Conservation (phyloP, 129 eudicot genomes). For the Sambucus nigra region DNA sequence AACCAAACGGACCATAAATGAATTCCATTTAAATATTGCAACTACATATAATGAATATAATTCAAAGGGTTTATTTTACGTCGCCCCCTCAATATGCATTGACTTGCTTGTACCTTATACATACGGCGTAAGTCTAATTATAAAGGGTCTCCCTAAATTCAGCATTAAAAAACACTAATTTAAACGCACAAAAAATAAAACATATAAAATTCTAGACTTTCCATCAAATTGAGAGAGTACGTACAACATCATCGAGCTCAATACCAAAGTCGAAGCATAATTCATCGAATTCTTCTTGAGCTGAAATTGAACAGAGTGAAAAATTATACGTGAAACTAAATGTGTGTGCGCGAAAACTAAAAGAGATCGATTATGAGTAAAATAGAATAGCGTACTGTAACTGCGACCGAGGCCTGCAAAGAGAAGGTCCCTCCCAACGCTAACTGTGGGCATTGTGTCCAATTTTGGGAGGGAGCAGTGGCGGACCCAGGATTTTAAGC, state of each 20-base stretch:
- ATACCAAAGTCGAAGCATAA: conserved; percentile 77
- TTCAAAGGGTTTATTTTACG: too few relatives aligned
- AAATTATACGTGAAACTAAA: background rate
- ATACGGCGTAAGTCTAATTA: too few relatives aligned
- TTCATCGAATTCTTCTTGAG: conserved; percentile 67
- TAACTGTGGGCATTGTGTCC: conserved; percentile 71
- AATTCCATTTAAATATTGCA: too few relatives aligned
- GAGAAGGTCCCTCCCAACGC: conserved; percentile 78
- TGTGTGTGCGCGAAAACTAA: background rate
- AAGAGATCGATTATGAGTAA: too few relatives aligned
- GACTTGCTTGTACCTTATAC: too few relatives aligned
- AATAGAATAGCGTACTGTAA: conserved; percentile 38
- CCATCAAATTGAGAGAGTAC: too few relatives aligned
- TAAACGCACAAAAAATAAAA: conserved; percentile 3
- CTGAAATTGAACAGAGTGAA: conserved; percentile 19
- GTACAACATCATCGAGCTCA: conserved; percentile 93
- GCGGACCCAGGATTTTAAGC: too few relatives aligned
- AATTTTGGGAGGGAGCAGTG: background rate
- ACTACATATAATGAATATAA: too few relatives aligned
- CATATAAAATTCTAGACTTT: background rate
- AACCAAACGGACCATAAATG: too few relatives aligned
- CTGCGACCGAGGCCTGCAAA: conserved; percentile 63
- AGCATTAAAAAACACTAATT: too few relatives aligned
- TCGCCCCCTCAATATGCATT: too few relatives aligned
- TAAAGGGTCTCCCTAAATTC: too few relatives aligned